Base-by-base conservation (phyloP, 169 alveolate genomes). In the Plasmodium gaboni region DNA sequence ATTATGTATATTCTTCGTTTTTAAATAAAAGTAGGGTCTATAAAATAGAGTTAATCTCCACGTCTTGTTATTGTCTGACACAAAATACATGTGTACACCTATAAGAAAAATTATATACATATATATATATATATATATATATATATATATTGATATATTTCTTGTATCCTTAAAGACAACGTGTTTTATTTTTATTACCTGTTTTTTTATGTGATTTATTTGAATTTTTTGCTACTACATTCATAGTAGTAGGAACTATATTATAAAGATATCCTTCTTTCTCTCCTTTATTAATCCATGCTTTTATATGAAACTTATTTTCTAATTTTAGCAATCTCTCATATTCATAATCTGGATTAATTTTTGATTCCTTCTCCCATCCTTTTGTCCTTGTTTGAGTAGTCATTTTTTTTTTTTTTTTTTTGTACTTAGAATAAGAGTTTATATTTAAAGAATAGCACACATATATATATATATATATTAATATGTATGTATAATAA, bases 21-120 rank as follows among this genome's bases (percentile, higher is more conserved):
- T 85, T 17, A 97, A 78, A 89, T 96, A 97, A 87, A 97, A 97
- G 92, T 97, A 97, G 22, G 99, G 99, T 55, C 97, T 96, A 71
- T 95, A 95, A 64, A 93, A 91, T 63, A 94, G 92, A 26, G 96
- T 78, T 15, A 78, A n/a, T 51, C 89, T 50, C 89, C 89, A 78
- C 42, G 89, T 78, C 42, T 78, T 78, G 76, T 64, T 78, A 28
- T 78, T 78, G n/a, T 78, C 89, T 10, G 89, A 78, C 15, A 78
- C 89, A 46, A 78, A 78, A 69, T 78, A 78, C 89, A 78, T 63
- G 6, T 78, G 89, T 9, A 78, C 89, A 19, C 89, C 89, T 78
- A 44, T 10, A 32, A 22, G 24, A n/a, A 24, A 22, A 57, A 51
- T 3, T 32, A 65, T n/a, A 65, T 32, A 65, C 32, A 9, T 32